phyloP scores from a whole-genome alignment of 176 grass and related monocot species.

The Eragrostis curvula region DNA sequence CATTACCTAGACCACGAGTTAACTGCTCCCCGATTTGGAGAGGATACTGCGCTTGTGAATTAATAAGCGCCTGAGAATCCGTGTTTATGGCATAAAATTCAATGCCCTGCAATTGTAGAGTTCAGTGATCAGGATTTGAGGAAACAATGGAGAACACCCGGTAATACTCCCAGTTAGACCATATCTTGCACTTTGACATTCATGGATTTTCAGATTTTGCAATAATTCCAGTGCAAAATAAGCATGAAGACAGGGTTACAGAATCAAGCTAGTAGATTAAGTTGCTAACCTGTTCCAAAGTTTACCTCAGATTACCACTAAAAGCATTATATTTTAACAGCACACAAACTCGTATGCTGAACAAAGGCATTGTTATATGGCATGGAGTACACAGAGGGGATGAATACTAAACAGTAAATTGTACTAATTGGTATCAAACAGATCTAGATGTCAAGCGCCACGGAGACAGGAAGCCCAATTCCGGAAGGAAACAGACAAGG shows the following conservation, averaged over 20 bases:
- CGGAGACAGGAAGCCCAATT: not conserved
- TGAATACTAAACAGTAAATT: not conserved
- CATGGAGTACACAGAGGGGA: not conserved
- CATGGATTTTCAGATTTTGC: not conserved
- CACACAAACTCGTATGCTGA: not conserved
- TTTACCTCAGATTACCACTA: not conserved
- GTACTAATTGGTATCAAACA: not conserved
- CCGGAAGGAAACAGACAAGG: not conserved
- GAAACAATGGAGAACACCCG: not conserved
- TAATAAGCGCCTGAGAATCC: conserved; percentile 87
- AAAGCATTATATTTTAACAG: not conserved
- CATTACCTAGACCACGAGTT: conserved; percentile 87
- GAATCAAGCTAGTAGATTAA: not conserved
- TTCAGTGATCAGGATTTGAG: conserved; percentile 15
- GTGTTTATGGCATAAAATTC: conserved; percentile 97
- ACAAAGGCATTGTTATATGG: not conserved
- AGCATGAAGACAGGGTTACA: not conserved
- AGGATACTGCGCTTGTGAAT: conserved; percentile 78
- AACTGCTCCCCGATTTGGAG: conserved; percentile 97
- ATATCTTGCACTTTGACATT: not conserved
- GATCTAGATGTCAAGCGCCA: not conserved
- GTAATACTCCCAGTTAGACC: not conserved
- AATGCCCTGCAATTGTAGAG: conserved; percentile 74
- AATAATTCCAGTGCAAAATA: not conserved
- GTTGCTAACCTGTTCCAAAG: not conserved